Evolutionary conservation across 23 red algal genomes (phyloP).

Genomic region (Gracilaria gracilis): DNA sequence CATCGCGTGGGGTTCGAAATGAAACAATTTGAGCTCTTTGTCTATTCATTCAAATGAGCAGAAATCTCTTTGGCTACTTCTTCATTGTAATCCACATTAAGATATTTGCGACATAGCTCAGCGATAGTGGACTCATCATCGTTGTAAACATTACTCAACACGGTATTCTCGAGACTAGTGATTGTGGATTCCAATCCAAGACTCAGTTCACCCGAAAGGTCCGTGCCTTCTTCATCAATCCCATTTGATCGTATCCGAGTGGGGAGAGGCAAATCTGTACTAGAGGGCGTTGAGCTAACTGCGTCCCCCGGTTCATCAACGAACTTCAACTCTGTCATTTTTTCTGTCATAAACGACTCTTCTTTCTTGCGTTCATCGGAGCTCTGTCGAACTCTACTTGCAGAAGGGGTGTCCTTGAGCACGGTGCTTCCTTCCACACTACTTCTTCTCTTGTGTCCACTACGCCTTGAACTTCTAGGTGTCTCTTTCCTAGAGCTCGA

Average conservation of each 20-base stretch:
- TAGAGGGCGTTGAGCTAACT: too few relatives aligned
- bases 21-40: background rate
- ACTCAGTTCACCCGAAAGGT: background rate
- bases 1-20: background rate
- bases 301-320: background rate
- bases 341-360: conserved; percentile 33
- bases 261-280: background rate
- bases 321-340: conserved; percentile 12
- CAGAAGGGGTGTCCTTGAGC: background rate
- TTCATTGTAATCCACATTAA: conserved; percentile 38
- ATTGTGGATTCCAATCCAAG: background rate
- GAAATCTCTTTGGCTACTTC: conserved; percentile 30
- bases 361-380: conserved; percentile 8
- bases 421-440: background rate
- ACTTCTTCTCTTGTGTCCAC: background rate
- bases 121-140: conserved; percentile 17
- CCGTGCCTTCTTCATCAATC: background rate
- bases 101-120: conserved; percentile 40
- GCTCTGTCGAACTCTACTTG: background rate
- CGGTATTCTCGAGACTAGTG: background rate
- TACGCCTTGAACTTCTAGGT: background rate
- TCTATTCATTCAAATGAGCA: background rate
- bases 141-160: background rate
- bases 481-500: background rate
- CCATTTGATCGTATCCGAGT: background rate